Evolutionary conservation across 1,139 yeast species (phyloP).

Genomic region (Saccharomyces hybrid): DNA sequence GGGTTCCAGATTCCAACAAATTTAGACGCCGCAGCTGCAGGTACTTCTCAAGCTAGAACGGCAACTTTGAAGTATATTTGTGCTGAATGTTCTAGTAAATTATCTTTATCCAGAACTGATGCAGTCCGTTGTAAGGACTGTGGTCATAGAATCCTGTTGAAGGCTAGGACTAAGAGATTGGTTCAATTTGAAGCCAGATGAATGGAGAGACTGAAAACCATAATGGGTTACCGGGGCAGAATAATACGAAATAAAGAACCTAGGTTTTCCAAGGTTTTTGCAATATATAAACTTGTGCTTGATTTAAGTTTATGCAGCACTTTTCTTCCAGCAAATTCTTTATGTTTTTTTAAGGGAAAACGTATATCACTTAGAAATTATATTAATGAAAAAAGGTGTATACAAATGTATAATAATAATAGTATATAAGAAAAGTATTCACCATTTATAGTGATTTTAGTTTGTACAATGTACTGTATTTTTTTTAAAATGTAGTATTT

Average conservation of each 20-base stretch:
- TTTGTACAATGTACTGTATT: not conserved
- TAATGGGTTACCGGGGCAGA: not conserved
- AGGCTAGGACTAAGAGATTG: conserved; percentile 96
- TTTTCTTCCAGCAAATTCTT: not conserved
- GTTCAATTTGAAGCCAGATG: conserved; percentile 67
- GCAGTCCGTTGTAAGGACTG: conserved; percentile 98
- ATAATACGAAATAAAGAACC: not conserved
- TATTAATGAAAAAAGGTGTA: not conserved
- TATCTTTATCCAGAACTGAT: conserved; percentile 84
- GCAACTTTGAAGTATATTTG: conserved; percentile 90
- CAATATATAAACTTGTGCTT: not conserved
- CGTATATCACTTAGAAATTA: not conserved
- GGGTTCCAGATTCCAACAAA: conserved; percentile 89
- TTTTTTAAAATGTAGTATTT: not conserved
- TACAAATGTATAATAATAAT: not conserved
- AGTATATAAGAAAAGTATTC: not conserved
- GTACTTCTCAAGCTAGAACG: conserved; percentile 59
- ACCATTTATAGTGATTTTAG: not conserved
- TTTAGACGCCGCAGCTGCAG: conserved; percentile 62
- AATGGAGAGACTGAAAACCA: conserved; percentile 4
- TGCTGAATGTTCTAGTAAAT: conserved; percentile 90
- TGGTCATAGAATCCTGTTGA: conserved; percentile 94
- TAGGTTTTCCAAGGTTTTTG: not conserved
- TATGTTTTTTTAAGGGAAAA: not conserved
- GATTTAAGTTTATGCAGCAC: not conserved